Percentiles rank a stretch among this genome's conserved stretches.
Conservation (phyloP, 768 basidiomycete genomes). For the Tricholoma bakamatsutake region DNA sequence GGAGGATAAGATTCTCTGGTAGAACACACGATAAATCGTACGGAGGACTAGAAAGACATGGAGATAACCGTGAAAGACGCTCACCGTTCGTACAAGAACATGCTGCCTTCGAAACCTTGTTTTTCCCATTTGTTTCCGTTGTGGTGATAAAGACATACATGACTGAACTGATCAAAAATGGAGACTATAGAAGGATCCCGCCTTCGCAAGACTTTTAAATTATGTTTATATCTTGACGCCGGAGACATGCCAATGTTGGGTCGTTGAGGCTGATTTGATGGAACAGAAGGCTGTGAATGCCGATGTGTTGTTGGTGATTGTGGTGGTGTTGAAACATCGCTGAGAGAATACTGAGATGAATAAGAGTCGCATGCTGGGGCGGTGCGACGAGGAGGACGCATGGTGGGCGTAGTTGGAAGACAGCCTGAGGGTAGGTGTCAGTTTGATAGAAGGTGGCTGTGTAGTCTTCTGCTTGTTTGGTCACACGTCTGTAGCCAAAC, state of each 20-base stretch:
- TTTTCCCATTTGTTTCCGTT: slow-evolving; percentile 77
- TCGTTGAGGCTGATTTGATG: slow-evolving; percentile 14
- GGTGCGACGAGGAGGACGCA: slow-evolving; percentile 27
- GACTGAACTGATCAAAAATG: slow-evolving; percentile 84
- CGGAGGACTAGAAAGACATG: background rate
- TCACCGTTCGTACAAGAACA: slow-evolving; percentile 85
- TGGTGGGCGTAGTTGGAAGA: slow-evolving; percentile 9
- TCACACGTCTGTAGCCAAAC: background rate
- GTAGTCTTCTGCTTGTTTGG: background rate
- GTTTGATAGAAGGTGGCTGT: background rate
- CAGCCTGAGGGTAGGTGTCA: background rate
- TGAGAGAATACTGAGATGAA: slow-evolving; percentile 6
- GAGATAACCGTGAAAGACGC: slow-evolving; percentile 19
- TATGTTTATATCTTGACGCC: slow-evolving; percentile 62
- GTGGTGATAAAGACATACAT: slow-evolving; percentile 78
- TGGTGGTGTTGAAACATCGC: slow-evolving; percentile 6
- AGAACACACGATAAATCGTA: slow-evolving; percentile 10
- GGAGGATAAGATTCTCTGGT: slow-evolving; percentile 69
- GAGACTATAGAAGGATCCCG: slow-evolving; percentile 74
- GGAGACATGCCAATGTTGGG: slow-evolving; percentile 52
- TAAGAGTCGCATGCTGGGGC: slow-evolving; percentile 11
- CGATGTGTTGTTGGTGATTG: slow-evolving; percentile 14
- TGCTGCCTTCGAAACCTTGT: slow-evolving; percentile 80
- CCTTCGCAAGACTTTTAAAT: slow-evolving; percentile 74
- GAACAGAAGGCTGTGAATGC: slow-evolving; percentile 15